Conservation (phyloP, 2,329 filamentous ascomycete genomes). For the Neofusicoccum kwambonambiense region DNA sequence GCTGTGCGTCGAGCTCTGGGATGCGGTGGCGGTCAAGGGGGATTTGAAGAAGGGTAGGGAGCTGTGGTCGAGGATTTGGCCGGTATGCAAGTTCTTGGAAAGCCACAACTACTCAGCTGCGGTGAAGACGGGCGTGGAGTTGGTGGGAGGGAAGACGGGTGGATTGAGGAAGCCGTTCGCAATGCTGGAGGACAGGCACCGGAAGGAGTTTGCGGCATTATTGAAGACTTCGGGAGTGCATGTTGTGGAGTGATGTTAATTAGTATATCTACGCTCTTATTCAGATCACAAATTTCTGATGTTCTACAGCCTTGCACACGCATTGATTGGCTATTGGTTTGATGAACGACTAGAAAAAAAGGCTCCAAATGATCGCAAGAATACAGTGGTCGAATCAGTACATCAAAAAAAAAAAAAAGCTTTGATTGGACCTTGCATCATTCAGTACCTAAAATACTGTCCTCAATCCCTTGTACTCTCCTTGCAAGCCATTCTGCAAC, state of each 20-base stretch:
- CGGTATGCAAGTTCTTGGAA: constrained; percentile 53
- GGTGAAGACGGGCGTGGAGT: constrained; percentile 52
- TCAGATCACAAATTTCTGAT: too few relatives aligned
- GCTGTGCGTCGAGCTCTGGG: constrained; percentile 48
- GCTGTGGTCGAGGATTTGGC: constrained; percentile 51
- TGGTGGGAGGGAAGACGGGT: constrained; percentile 47
- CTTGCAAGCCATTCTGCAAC: too few relatives aligned
- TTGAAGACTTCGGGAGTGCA: constrained; percentile 39
- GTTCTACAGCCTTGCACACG: too few relatives aligned
- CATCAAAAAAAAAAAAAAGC: too few relatives aligned
- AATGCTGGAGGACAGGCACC: constrained; percentile 35
- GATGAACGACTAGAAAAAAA: too few relatives aligned
- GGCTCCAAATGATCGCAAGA: too few relatives aligned
- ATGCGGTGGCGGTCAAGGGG: constrained; percentile 44
- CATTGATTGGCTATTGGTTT: too few relatives aligned
- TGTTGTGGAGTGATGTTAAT: neutral
- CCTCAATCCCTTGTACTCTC: too few relatives aligned
- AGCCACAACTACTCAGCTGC: constrained; percentile 48
- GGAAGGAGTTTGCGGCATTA: constrained; percentile 37
- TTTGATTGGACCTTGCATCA: too few relatives aligned
- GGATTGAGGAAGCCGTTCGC: constrained; percentile 52
- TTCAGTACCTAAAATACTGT: too few relatives aligned
- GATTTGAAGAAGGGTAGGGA: constrained; percentile 46
- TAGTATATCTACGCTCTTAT: too few relatives aligned
- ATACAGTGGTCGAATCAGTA: too few relatives aligned